Evolutionary conservation across 768 basidiomycete genomes (phyloP), one percentile per base, ranked within the genome.

Genomic region (Rhodosporidiobolus sp.): DNA sequence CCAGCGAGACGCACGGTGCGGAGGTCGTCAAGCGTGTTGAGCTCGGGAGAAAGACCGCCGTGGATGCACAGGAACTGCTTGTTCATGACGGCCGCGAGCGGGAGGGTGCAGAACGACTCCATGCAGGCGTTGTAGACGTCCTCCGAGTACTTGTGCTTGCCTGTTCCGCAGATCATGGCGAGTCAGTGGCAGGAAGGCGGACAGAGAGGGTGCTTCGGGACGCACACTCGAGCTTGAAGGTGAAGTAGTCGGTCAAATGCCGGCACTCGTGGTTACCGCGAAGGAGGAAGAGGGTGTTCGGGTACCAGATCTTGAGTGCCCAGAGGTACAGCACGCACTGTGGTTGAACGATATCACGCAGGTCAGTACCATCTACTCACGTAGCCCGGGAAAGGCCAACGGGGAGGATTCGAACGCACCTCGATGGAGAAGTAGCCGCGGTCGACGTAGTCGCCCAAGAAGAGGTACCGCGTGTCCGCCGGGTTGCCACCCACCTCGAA

Each of bases 251-350:
- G 30, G 95, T 99, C 81, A 98, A 83, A 83, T 98, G 96, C 60
- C 96, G 88, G 81, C 96, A 99, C 84, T 99, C 96, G 82, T 99
- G 96, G 79, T 99, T 99, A 60, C 96, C 96, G 61, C 96, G 91
- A 48, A 99, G 86, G 52, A 99, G 87, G 85, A 95, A 97, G 49
- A 98, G 85, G 35, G 94, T 96, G 77, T 94, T 88, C 63, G 96
- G 96, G 82, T 97, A 98, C 94, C 95, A 97, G 81, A 99, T 97
- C 85, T 99, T 99, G 81, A 99, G 85, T 4, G 93, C 87, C 94
- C 94, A 99, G 38, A 99, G 86, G 81, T 99, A 99, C 57, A 98
- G 84, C 28, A 98, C 95, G 80, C 95, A 98, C 94, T 98, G 79
- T 6, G 34, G 12, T 67, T 0, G 30, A 10, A n/a, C 19, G 10